Conservation (phyloP, 495 filamentous ascomycete genomes). For the Echria macrotheca region DNA sequence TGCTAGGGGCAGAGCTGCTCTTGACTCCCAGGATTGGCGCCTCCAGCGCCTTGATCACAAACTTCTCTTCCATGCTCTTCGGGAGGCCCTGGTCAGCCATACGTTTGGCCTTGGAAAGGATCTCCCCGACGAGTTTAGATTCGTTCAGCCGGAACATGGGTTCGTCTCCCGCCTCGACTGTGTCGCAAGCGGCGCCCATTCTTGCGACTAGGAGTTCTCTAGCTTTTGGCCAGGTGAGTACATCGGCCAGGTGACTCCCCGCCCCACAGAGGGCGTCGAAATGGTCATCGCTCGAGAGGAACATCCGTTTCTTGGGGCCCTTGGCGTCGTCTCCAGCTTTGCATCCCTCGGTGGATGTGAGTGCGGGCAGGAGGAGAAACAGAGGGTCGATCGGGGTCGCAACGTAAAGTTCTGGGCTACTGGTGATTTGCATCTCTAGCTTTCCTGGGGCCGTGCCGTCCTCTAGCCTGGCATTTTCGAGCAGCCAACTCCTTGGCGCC, state of each 20-base stretch:
- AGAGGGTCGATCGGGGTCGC: constrained; percentile 80
- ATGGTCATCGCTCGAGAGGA: constrained; percentile 75
- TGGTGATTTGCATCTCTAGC: constrained; percentile 35
- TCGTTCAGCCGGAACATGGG: constrained; percentile 72
- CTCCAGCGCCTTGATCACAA: constrained; percentile 69
- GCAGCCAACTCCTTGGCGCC: constrained; percentile 62
- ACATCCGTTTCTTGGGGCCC: constrained; percentile 52
- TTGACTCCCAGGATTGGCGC: constrained; percentile 63
- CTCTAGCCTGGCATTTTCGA: constrained; percentile 31
- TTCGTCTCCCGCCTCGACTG: constrained; percentile 74
- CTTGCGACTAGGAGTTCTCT: constrained; percentile 31
- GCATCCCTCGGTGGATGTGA: constrained; percentile 33
- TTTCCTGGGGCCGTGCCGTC: constrained; percentile 2
- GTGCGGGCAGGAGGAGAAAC: constrained; percentile 73
- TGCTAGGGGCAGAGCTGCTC: constrained; percentile 35
- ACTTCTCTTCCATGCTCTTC: constrained; percentile 77
- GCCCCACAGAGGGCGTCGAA: constrained; percentile 58
- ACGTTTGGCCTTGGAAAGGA: constrained; percentile 64
- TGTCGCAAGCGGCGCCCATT: constrained; percentile 67
- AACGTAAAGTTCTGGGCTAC: constrained; percentile 65
- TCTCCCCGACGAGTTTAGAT: constrained; percentile 58
- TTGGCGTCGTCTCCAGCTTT: constrained; percentile 20
- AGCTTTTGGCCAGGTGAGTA: constrained; percentile 45
- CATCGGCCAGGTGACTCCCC: constrained; percentile 50
- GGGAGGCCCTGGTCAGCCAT: constrained; percentile 66